A percentile compares a stretch with the other conserved stretches of the same genome.
phyloP scores from a whole-genome alignment of 768 basidiomycete genomes.

The Austroboletus eburneus region DNA sequence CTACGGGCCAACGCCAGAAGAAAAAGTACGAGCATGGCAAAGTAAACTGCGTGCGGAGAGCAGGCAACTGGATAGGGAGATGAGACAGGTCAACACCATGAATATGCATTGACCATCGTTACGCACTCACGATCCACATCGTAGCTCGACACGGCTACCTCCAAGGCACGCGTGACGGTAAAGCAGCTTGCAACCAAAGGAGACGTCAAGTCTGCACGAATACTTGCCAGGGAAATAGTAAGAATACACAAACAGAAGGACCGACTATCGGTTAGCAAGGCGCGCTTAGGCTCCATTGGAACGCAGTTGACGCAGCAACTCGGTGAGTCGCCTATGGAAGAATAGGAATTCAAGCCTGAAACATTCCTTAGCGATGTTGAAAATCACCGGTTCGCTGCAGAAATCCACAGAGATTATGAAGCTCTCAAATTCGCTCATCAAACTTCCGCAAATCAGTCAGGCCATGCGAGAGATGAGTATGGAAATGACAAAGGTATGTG shows the following conservation, averaged over 20 bases:
- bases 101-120: slow-evolving; percentile 7
- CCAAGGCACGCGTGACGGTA: slow-evolving; percentile 72
- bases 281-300: slow-evolving; percentile 84
- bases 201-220: slow-evolving; percentile 87
- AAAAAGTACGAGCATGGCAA: slow-evolving; percentile 91
- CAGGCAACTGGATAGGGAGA: slow-evolving; percentile 86
- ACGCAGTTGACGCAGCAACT: slow-evolving; percentile 89
- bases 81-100: slow-evolving; percentile 68
- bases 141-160: slow-evolving; percentile 78
- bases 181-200: slow-evolving; percentile 90
- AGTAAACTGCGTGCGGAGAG: slow-evolving; percentile 76
- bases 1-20: slow-evolving; percentile 95
- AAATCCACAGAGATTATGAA: slow-evolving; percentile 99
- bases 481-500: slow-evolving; percentile 95
- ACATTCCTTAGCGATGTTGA: slow-evolving; percentile 71
- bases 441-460: slow-evolving; percentile 86
- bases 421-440: slow-evolving; percentile 88
- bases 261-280: slow-evolving; percentile 87
- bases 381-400: slow-evolving; percentile 96
- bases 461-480: slow-evolving; percentile 97
- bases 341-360: not conserved
- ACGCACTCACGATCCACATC: slow-evolving; percentile 11
- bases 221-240: slow-evolving; percentile 92
- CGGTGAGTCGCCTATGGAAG: slow-evolving; percentile 48
- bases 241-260: slow-evolving; percentile 94